phyloP scores from a whole-genome alignment of 2,329 filamentous ascomycete species.

The Colletotrichum tanaceti region DNA sequence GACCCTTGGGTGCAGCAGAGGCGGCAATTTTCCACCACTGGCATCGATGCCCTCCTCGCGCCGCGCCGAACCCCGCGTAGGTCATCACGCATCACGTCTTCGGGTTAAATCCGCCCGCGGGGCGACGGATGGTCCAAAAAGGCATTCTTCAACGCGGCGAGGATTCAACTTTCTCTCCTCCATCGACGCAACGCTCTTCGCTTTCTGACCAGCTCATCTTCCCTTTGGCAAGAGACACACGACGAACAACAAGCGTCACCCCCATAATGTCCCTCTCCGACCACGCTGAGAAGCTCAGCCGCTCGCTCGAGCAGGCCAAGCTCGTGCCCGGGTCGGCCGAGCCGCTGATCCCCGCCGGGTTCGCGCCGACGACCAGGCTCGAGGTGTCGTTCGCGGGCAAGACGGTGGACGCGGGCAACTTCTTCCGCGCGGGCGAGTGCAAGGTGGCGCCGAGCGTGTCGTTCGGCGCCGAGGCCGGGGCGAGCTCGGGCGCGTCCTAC shows the following conservation, averaged over 20 bases:
- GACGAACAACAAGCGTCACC: background rate
- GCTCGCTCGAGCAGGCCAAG: slow-evolving; percentile 51
- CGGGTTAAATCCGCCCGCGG: slow-evolving; percentile 33
- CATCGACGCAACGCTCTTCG: background rate
- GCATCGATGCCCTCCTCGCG: slow-evolving; percentile 9
- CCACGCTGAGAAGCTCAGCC: slow-evolving; percentile 44
- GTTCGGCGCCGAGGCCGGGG: slow-evolving; percentile 51
- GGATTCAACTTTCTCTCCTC: background rate
- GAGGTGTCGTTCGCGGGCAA: slow-evolving; percentile 52
- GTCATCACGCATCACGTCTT: slow-evolving; percentile 31
- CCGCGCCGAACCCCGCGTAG: slow-evolving; percentile 32
- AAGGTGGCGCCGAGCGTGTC: slow-evolving; percentile 52
- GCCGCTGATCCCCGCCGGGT: slow-evolving; percentile 54
- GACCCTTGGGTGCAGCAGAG: slow-evolving; percentile 22
- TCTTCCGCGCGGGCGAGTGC: slow-evolving; percentile 55
- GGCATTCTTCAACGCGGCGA: background rate
- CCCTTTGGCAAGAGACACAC: background rate
- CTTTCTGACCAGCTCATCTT: background rate
- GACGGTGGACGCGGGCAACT: slow-evolving; percentile 51
- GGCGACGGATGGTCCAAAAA: background rate
- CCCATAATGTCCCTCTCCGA: slow-evolving; percentile 36
- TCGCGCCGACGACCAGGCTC: slow-evolving; percentile 56
- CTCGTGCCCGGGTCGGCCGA: slow-evolving; percentile 56
- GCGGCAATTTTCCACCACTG: slow-evolving; percentile 38
- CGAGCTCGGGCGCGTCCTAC: slow-evolving; percentile 51